A percentile compares a stretch with the other conserved stretches of the same genome.
Evolutionary conservation across 345 rosid species (phyloP).

Genomic region (Dovyalis caffra): DNA sequence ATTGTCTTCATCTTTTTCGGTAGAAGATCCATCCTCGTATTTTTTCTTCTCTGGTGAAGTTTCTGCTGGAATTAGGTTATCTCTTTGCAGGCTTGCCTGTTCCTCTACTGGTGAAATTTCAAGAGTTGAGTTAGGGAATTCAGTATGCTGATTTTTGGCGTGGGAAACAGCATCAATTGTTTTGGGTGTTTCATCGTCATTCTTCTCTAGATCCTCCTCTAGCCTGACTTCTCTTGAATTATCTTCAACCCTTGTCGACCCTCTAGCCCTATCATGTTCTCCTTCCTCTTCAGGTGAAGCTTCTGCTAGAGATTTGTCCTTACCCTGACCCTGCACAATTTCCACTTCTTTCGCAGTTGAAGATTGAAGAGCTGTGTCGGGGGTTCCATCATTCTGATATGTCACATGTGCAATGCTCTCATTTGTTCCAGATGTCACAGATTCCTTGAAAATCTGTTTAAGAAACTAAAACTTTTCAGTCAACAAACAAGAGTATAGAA

Average conservation of each 20-base stretch:
- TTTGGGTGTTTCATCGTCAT: too few species aligned
- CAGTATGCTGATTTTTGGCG: neutral
- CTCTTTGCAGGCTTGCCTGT: constrained; percentile 3
- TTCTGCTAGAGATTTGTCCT: constrained; percentile 5
- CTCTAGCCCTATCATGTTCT: constrained; percentile 3
- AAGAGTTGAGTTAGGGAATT: neutral
- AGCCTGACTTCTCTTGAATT: too few species aligned
- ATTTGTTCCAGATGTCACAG: neutral
- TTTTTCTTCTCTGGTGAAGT: constrained; percentile 3
- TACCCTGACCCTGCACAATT: neutral
- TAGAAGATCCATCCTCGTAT: constrained; percentile 11
- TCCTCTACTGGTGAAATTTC: constrained; percentile 10
- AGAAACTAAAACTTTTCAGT: neutral
- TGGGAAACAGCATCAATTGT: too few species aligned
- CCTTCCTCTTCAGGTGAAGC: constrained; percentile 1
- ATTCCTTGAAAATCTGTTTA: constrained; percentile 16
- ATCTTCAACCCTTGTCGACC: too few species aligned
- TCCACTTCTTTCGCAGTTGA: constrained; percentile 6
- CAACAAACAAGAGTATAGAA: neutral
- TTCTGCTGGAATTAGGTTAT: constrained; percentile 10
- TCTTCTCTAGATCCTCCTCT: too few species aligned
- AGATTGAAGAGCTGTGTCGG: neutral
- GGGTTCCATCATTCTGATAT: constrained; percentile 11
- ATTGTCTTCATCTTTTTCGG: constrained; percentile 6
- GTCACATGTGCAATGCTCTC: constrained; percentile 11